These are phyloP conservation scores for Solanum piurae DNA, from an alignment of 257 asterid species.

Conservation along the genomic window DNA sequence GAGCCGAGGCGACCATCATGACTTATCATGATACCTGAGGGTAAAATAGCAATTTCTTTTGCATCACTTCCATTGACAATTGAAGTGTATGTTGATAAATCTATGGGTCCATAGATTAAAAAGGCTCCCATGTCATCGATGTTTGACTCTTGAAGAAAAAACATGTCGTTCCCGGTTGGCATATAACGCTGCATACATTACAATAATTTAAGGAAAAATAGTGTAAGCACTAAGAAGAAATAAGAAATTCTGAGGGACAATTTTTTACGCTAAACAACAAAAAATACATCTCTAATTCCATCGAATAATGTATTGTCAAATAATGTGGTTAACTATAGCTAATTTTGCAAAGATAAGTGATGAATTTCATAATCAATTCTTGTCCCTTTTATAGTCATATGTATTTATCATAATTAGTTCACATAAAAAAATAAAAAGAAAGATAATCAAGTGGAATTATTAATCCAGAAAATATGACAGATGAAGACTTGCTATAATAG, in stretches of 20 bases:
- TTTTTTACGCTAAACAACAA: neutral
- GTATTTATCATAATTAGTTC: neutral
- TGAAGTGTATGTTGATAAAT: slow-evolving; percentile 7
- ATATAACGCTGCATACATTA: slow-evolving; percentile 25
- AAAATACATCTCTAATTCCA: neutral
- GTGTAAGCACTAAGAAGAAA: neutral
- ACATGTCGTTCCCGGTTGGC: slow-evolving; percentile 27
- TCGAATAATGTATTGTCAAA: neutral
- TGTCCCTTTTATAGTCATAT: neutral
- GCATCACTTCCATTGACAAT: slow-evolving; percentile 34
- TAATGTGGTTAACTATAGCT: neutral
- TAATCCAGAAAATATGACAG: neutral
- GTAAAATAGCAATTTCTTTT: slow-evolving; percentile 26
- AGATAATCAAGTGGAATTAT: neutral
- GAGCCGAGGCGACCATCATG: slow-evolving; percentile 20
- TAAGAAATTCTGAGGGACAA: neutral
- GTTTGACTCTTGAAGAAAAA: slow-evolving; percentile 57
- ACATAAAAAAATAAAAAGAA: neutral
- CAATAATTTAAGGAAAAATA: neutral
- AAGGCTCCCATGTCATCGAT: slow-evolving; percentile 36
- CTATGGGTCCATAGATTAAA: slow-evolving; percentile 41
- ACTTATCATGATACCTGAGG: slow-evolving; percentile 57
- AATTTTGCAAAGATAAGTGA: too few relatives aligned
- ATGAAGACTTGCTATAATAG: neutral
- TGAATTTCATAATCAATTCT: neutral